phyloP scores from a whole-genome alignment of 352 stramenopile species.

The Phytophthora uliginosa region DNA sequence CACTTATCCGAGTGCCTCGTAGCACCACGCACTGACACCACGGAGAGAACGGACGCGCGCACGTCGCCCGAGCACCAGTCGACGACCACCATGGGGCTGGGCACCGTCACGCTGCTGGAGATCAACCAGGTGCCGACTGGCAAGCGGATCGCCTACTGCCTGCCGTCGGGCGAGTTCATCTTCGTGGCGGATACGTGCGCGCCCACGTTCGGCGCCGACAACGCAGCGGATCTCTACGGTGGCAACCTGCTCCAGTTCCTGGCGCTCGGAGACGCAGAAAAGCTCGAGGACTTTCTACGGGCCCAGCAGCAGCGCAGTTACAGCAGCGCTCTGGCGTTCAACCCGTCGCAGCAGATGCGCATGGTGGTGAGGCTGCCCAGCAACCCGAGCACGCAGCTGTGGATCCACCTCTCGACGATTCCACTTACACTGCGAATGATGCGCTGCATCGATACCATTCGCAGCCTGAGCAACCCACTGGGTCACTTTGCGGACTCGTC shows the following conservation, averaged over 20 bases:
- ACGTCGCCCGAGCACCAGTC: constrained; percentile 14
- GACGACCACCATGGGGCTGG: constrained; percentile 52
- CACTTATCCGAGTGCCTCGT: constrained; percentile 26
- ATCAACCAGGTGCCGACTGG: constrained; percentile 60
- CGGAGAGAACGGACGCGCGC: constrained; percentile 9
- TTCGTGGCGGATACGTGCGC: constrained; percentile 67
- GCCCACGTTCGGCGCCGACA: constrained; percentile 41
- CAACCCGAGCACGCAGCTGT: constrained; percentile 42
- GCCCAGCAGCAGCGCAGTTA: constrained; percentile 29
- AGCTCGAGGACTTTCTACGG: constrained; percentile 66
- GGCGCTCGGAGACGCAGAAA: constrained; percentile 62
- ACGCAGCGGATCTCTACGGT: constrained; percentile 65
- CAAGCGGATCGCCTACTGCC: constrained; percentile 72
- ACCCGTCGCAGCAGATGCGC: constrained; percentile 40
- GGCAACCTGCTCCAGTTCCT: constrained; percentile 73
- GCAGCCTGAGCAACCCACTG: constrained; percentile 45
- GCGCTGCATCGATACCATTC: constrained; percentile 85
- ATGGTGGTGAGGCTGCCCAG: constrained; percentile 56
- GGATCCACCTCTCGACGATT: constrained; percentile 67
- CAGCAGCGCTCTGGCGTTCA: constrained; percentile 23
- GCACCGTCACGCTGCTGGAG: constrained; percentile 70
- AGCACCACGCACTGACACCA: constrained; percentile 14
- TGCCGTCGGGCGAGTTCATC: constrained; percentile 80
- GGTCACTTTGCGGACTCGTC: constrained; percentile 75
- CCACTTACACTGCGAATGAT: constrained; percentile 79